phyloP scores from a whole-genome alignment of 2,329 filamentous ascomycete species.

The Samsoniella hepiali region DNA sequence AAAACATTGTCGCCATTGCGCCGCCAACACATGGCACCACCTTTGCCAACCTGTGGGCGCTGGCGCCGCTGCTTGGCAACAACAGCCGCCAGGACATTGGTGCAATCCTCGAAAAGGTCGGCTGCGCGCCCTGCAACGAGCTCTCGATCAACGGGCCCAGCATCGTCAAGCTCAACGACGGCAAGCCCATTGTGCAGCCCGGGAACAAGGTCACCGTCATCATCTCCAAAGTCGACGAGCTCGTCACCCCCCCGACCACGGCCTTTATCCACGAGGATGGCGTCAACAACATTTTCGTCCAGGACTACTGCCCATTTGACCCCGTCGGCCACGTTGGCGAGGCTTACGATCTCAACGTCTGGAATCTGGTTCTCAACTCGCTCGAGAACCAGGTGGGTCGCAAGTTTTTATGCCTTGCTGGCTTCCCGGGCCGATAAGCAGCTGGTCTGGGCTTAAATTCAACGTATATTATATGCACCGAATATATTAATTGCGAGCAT shows the following conservation, averaged over 20 bases:
- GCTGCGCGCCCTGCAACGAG: slow-evolving; percentile 23
- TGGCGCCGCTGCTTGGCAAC: slow-evolving; percentile 15
- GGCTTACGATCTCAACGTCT: slow-evolving; percentile 21
- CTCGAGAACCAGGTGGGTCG: slow-evolving; percentile 19
- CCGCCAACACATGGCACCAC: slow-evolving; percentile 26
- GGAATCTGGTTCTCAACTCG: slow-evolving; percentile 22
- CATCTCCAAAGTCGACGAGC: slow-evolving; percentile 20
- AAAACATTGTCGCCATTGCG: slow-evolving; percentile 22
- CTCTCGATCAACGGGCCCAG: slow-evolving; percentile 18
- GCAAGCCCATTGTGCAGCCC: slow-evolving; percentile 18
- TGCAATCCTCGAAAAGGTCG: slow-evolving; percentile 18
- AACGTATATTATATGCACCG: background rate
- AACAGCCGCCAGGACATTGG: slow-evolving; percentile 5
- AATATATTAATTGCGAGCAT: background rate
- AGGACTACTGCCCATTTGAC: slow-evolving; percentile 23
- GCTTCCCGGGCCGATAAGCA: slow-evolving; percentile 1
- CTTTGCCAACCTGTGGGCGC: slow-evolving; percentile 20
- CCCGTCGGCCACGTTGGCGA: slow-evolving; percentile 22
- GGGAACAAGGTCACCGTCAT: slow-evolving; percentile 23
- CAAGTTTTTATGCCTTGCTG: slow-evolving; percentile 16
- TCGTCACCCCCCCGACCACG: slow-evolving; percentile 19
- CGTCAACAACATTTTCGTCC: slow-evolving; percentile 22
- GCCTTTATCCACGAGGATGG: slow-evolving; percentile 20
- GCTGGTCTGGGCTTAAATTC: background rate
- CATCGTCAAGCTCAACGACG: slow-evolving; percentile 21